Conservation (phyloP, 768 basidiomycete genomes). For the Tephrocybe sp. region DNA sequence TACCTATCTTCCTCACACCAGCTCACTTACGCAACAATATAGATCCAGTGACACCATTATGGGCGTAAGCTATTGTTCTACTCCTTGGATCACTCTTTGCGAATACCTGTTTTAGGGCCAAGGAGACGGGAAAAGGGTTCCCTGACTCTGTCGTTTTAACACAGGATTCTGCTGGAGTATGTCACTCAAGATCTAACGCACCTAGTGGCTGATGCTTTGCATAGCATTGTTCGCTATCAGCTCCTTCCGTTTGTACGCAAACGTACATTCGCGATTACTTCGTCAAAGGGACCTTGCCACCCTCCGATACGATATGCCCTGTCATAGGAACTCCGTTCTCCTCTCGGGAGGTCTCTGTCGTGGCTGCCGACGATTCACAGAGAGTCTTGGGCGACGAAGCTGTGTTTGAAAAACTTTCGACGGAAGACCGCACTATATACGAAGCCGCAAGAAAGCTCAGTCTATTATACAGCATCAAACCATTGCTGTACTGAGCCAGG, state of each 20-base stretch:
- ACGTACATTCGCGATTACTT: slow-evolving; percentile 38
- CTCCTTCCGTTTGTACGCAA: slow-evolving; percentile 24
- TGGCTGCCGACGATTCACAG: not conserved
- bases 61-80: slow-evolving; percentile 18
- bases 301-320: slow-evolving; percentile 37
- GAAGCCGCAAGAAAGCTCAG: slow-evolving; percentile 5
- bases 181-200: slow-evolving; percentile 10
- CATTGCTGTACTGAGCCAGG: not conserved
- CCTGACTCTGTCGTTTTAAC: slow-evolving; percentile 37
- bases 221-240: slow-evolving; percentile 26
- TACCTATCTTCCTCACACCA: not conserved
- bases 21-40: not conserved
- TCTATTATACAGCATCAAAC: not conserved
- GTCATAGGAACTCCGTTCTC: slow-evolving; percentile 28
- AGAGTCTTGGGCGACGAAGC: not conserved
- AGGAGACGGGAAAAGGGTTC: slow-evolving; percentile 36
- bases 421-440: slow-evolving; percentile 1
- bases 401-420: not conserved
- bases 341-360: not conserved
- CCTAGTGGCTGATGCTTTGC: too few relatives aligned
- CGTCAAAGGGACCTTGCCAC: slow-evolving; percentile 36
- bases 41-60: slow-evolving; percentile 27
- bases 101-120: slow-evolving; percentile 27
- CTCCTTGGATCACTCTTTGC: not conserved
- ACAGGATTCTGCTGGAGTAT: slow-evolving; percentile 40